phyloP scores from a whole-genome alignment of 805 yeast genomes.

The Zygotorulaspora chibaensis region DNA sequence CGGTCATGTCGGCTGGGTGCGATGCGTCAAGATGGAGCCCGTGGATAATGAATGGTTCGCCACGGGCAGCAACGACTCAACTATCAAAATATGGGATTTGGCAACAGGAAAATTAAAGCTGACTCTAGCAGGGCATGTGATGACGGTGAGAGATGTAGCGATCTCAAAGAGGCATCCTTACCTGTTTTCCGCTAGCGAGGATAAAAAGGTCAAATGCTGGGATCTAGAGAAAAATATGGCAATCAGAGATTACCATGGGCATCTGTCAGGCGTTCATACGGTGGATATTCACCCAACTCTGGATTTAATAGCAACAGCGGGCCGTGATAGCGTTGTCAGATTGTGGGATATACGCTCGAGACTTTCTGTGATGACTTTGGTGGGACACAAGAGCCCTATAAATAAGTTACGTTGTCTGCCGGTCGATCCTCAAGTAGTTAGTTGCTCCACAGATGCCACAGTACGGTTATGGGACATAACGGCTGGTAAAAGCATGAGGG shows the following conservation, averaged over 20 bases:
- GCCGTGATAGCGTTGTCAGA: conserved; percentile 79
- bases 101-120: conserved; percentile 65
- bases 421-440: conserved; percentile 79
- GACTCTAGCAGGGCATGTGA: conserved; percentile 83
- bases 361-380: conserved; percentile 64
- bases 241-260: conserved; percentile 89
- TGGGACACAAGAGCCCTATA: conserved; percentile 78
- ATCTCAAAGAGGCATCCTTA: conserved; percentile 79
- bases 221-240: conserved; percentile 83
- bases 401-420: conserved; percentile 62
- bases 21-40: conserved; percentile 79
- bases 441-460: conserved; percentile 81
- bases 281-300: conserved; percentile 83
- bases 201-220: conserved; percentile 91
- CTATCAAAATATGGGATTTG: conserved; percentile 88
- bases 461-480: conserved; percentile 83
- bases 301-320: conserved; percentile 78
- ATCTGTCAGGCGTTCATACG: conserved; percentile 81
- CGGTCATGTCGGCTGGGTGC: conserved; percentile 93
- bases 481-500: conserved; percentile 66
- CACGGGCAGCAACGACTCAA: conserved; percentile 84
- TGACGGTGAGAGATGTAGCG: conserved; percentile 77
- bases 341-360: conserved; percentile 93
- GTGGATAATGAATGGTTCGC: conserved; percentile 81
- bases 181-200: conserved; percentile 88